phyloP scores from a whole-genome alignment of 1,284 basidiomycete genomes.

The Tremellales sp. region DNA sequence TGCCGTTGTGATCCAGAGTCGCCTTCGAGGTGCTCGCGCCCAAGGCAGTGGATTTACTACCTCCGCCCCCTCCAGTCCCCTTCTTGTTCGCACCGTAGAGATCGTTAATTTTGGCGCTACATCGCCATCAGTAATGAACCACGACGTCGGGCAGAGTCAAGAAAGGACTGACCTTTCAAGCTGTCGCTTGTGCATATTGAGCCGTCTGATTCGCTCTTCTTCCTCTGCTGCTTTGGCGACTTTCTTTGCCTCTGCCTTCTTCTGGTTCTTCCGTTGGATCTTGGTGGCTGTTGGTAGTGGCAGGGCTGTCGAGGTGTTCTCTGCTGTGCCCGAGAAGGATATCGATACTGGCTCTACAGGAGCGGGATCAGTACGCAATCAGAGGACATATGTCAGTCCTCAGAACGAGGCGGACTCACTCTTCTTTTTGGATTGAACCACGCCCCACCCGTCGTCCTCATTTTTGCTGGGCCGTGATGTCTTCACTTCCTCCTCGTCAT shows the following conservation, averaged over 20 bases:
- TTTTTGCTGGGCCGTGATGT: slow-evolving; percentile 5
- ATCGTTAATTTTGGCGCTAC: slow-evolving; percentile 41
- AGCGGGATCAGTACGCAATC: neutral
- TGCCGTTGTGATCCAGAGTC: slow-evolving; percentile 29
- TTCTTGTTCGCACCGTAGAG: slow-evolving; percentile 32
- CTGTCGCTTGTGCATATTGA: slow-evolving; percentile 37
- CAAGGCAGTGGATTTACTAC: slow-evolving; percentile 5
- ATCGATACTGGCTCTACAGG: slow-evolving; percentile 33
- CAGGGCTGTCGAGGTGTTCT: slow-evolving; percentile 10
- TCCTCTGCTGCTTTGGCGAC: slow-evolving; percentile 37
- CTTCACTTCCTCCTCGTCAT: slow-evolving; percentile 6
- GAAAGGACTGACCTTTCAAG: slow-evolving; percentile 32
- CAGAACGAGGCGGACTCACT: no score
- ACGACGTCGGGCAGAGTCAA: no score
- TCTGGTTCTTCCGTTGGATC: slow-evolving; percentile 42
- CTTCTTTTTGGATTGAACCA: slow-evolving; percentile 37
- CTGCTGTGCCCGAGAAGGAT: slow-evolving; percentile 13
- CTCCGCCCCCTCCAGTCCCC: slow-evolving; percentile 4
- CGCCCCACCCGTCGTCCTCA: slow-evolving; percentile 40
- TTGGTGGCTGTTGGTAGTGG: slow-evolving; percentile 29
- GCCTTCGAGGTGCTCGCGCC: slow-evolving; percentile 18
- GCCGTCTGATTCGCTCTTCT: slow-evolving; percentile 31
- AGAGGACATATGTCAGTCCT: no score
- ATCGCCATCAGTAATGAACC: no score
- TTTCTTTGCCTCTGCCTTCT: slow-evolving; percentile 44